Evolutionary conservation across 768 basidiomycete species (phyloP).

Genomic region (Mycena chlorophos): DNA sequence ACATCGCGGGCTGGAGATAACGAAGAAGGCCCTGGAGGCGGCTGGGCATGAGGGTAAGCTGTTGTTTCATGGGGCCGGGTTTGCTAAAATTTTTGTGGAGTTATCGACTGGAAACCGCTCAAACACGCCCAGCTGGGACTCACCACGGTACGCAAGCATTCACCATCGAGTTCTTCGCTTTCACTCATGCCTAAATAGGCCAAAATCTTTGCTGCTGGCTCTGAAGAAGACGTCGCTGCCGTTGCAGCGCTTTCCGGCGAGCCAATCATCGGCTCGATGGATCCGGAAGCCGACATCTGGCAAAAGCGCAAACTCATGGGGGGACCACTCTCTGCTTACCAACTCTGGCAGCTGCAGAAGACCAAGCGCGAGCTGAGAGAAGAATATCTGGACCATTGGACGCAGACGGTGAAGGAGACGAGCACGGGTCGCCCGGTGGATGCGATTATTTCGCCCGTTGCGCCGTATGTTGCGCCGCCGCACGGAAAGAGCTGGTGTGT

Average conservation of each 20-base stretch:
- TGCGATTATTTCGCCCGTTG: constrained; percentile 67
- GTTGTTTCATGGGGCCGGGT: too few relatives aligned
- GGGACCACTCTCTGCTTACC: constrained; percentile 46
- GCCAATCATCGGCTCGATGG: constrained; percentile 54
- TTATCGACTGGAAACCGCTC: constrained; percentile 67
- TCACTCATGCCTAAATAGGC: constrained; percentile 27
- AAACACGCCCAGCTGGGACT: constrained; percentile 50
- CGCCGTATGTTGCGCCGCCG: constrained; percentile 60
- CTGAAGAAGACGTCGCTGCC: constrained; percentile 45
- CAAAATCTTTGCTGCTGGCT: constrained; percentile 53
- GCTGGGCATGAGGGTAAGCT: constrained; percentile 67
- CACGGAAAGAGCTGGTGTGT: constrained; percentile 60
- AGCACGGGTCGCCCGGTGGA: constrained; percentile 75
- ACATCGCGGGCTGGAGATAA: constrained; percentile 54
- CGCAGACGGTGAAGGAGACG: constrained; percentile 48
- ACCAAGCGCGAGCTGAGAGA: constrained; percentile 49
- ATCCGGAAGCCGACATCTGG: constrained; percentile 24
- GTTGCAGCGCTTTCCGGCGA: constrained; percentile 47
- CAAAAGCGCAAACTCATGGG: constrained; percentile 11
- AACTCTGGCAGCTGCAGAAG: constrained; percentile 70
- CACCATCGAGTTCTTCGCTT: not conserved
- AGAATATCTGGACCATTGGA: constrained; percentile 65
- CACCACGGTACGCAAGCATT: constrained; percentile 37
- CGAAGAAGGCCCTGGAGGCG: constrained; percentile 54
- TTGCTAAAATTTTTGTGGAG: too few relatives aligned